A percentile compares a stretch with the other conserved stretches of the same genome.
Conservation (phyloP, 2,329 filamentous ascomycete genomes). For the Keithomyces neogunnii region DNA sequence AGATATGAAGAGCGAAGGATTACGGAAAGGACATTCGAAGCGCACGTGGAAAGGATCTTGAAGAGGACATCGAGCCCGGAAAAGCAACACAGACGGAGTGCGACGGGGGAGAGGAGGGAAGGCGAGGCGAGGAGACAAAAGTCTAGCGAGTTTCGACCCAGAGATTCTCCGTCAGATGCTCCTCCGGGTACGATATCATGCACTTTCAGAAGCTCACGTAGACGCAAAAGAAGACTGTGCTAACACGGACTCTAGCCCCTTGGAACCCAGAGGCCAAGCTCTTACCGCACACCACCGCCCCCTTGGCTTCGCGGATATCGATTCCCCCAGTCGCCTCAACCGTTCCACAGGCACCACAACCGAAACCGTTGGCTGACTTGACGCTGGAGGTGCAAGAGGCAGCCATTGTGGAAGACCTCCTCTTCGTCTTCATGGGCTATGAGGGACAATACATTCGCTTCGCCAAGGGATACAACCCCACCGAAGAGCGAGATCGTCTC, state of each 20-base stretch:
- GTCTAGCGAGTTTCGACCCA: constrained; percentile 34
- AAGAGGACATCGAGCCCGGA: constrained; percentile 52
- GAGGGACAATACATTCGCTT: constrained; percentile 97
- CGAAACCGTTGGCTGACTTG: constrained; percentile 62
- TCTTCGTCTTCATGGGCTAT: constrained; percentile 96
- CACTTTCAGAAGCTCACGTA: not conserved
- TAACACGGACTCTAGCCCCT: constrained; percentile 24
- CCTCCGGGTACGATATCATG: constrained; percentile 35
- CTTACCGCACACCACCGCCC: constrained; percentile 57
- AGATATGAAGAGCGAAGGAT: constrained; percentile 43
- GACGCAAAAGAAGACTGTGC: not conserved
- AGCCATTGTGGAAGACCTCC: constrained; percentile 77
- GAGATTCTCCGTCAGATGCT: constrained; percentile 37
- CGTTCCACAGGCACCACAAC: constrained; percentile 62
- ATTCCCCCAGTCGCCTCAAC: constrained; percentile 66
- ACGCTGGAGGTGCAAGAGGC: constrained; percentile 77
- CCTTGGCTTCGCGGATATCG: constrained; percentile 58
- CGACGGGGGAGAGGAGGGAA: constrained; percentile 28
- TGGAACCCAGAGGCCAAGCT: constrained; percentile 80
- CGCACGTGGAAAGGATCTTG: constrained; percentile 54
- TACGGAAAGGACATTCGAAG: constrained; percentile 48
- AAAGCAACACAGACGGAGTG: constrained; percentile 37
- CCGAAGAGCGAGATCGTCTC: constrained; percentile 78
- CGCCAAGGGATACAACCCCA: constrained; percentile 70
- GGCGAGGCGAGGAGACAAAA: constrained; percentile 32